Conservation (phyloP, 78 protist species). For the Diacronema lutheri region DNA sequence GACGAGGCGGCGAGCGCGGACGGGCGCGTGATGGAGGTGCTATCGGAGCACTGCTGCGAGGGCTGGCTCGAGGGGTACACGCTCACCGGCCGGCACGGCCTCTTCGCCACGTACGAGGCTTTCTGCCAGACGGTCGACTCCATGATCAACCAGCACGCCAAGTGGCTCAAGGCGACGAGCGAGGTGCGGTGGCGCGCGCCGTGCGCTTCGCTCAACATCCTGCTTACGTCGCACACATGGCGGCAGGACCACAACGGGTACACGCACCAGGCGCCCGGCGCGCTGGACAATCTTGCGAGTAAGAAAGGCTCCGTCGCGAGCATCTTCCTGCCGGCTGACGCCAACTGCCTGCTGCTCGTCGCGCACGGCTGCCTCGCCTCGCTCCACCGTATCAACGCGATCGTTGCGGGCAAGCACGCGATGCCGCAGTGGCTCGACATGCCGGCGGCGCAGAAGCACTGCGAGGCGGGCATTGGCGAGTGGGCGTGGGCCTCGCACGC, state of each 20-base stretch:
- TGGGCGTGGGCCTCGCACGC: conserved; percentile 26
- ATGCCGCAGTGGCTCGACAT: conserved; percentile 17
- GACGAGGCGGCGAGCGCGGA: conserved; percentile 1
- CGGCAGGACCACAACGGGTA: conserved; percentile 39
- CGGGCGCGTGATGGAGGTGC: conserved; percentile 42
- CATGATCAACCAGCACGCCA: conserved; percentile 30
- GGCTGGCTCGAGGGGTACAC: conserved; percentile 45
- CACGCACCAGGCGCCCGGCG: conserved; percentile 37
- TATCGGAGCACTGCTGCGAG: conserved; percentile 21
- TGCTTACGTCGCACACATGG: conserved; percentile 16
- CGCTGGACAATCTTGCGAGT: not conserved
- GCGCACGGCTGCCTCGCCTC: not conserved
- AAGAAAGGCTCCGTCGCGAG: conserved; percentile 12
- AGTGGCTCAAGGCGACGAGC: conserved; percentile 29
- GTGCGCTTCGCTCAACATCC: conserved; percentile 11
- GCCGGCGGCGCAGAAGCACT: not conserved
- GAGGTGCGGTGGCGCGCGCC: conserved; percentile 6
- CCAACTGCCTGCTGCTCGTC: conserved; percentile 18
- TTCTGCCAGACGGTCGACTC: not conserved
- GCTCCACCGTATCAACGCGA: conserved; percentile 1
- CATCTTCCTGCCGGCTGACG: conserved; percentile 29
- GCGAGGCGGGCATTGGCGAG: not conserved
- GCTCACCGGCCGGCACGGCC: conserved; percentile 43
- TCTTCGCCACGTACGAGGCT: conserved; percentile 26
- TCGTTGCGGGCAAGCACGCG: conserved; percentile 16